Percentiles rank a stretch among this genome's conserved stretches.
Evolutionary conservation across 1,139 yeast species (phyloP).

Genomic region (Blastobotrys capitulatus): DNA sequence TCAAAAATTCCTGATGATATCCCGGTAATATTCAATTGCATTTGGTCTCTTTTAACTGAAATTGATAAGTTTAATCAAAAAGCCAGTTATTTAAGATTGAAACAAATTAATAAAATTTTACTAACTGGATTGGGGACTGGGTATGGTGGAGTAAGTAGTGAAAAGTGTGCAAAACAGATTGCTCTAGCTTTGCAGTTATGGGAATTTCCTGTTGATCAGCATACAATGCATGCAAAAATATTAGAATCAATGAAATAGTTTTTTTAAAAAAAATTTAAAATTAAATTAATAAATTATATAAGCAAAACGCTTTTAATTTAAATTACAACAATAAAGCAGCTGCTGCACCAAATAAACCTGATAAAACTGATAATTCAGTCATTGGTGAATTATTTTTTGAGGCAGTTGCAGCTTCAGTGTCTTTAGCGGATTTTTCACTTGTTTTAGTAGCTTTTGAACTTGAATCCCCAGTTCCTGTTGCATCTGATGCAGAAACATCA

Average conservation of each 20-base stretch:
- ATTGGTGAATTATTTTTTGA: too few relatives aligned
- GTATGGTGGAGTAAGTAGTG: conserved; percentile 39
- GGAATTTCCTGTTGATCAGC: neutral
- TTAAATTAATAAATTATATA: neutral
- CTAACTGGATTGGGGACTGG: conserved; percentile 51
- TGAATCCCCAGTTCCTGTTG: neutral
- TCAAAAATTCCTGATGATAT: conserved; percentile 15
- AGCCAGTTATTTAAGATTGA: conserved; percentile 15
- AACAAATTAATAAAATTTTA: conserved; percentile 30
- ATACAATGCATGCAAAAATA: neutral
- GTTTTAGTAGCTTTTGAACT: neutral
- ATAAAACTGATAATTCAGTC: neutral
- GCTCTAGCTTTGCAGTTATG: conserved; percentile 1
- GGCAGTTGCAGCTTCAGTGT: too few relatives aligned
- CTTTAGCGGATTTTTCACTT: too few relatives aligned
- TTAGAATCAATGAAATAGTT: neutral
- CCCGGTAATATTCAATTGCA: conserved; percentile 40
- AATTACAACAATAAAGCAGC: neutral
- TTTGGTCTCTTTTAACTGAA: conserved; percentile 40
- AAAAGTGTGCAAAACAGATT: conserved; percentile 13
- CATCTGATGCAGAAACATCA: neutral
- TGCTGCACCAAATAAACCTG: neutral
- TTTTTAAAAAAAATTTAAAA: neutral
- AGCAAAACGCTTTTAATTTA: neutral
- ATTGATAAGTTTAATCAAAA: conserved; percentile 23